A percentile compares a stretch with the other conserved stretches of the same genome.
phyloP scores from a whole-genome alignment of 2,329 filamentous ascomycete species.

The Nannizziopsis barbatae region DNA sequence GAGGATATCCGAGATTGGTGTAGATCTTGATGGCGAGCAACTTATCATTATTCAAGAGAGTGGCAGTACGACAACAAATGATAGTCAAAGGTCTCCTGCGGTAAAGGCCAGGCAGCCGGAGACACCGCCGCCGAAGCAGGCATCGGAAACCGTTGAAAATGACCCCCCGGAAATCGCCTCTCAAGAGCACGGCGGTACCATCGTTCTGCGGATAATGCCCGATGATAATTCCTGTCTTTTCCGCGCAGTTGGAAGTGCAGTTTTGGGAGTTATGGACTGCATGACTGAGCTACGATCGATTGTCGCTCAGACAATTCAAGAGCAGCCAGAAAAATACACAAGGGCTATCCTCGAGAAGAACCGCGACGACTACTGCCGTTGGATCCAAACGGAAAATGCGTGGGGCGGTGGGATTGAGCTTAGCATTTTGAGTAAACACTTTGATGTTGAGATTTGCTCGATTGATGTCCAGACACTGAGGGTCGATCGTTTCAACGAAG shows the following conservation, averaged over 20 bases:
- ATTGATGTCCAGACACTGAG: slow-evolving; percentile 63
- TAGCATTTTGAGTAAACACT: slow-evolving; percentile 70
- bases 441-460: slow-evolving; percentile 73
- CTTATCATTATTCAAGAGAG: slow-evolving; percentile 50
- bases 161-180: slow-evolving; percentile 54
- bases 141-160: slow-evolving; percentile 30
- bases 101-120: slow-evolving; percentile 3
- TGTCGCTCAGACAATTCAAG: slow-evolving; percentile 66
- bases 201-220: slow-evolving; percentile 83
- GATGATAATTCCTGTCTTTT: slow-evolving; percentile 96
- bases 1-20: slow-evolving; percentile 44
- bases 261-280: slow-evolving; percentile 55
- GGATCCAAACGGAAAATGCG: slow-evolving; percentile 66
- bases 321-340: slow-evolving; percentile 59
- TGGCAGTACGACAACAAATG: slow-evolving; percentile 16
- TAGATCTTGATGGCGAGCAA: slow-evolving; percentile 57
- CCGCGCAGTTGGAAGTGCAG: slow-evolving; percentile 69
- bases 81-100: not conserved
- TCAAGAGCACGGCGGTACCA: slow-evolving; percentile 44
- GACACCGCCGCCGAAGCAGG: slow-evolving; percentile 27
- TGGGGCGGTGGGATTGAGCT: slow-evolving; percentile 94
- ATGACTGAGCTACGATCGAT: slow-evolving; percentile 65
- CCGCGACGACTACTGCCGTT: slow-evolving; percentile 65
- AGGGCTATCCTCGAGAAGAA: slow-evolving; percentile 64
- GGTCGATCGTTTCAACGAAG: slow-evolving; percentile 69